Evolutionary conservation across 352 stramenopile species (phyloP).

Genomic region (Globisporangium camurandrum): DNA sequence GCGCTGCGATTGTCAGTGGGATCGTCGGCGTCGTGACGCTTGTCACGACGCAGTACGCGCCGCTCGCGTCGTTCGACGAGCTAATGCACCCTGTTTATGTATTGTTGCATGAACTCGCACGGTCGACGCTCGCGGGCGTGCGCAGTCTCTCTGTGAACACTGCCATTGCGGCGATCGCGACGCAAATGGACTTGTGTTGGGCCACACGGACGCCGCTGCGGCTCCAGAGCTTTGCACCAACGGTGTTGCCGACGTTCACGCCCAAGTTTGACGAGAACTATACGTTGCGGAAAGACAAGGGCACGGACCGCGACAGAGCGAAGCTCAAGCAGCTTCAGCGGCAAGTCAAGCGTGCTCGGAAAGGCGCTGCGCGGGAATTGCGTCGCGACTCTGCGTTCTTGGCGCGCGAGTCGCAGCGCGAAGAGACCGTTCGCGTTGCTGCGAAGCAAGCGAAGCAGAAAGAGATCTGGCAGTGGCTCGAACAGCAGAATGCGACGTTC

Average conservation of each 20-base stretch:
- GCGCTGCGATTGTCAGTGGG: conserved; percentile 34
- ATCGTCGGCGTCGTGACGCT: conserved; percentile 39
- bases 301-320: conserved; percentile 68
- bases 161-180: conserved; percentile 41
- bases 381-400: conserved; percentile 92
- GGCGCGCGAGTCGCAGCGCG: conserved; percentile 88
- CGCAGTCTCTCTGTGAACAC: conserved; percentile 29
- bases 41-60: conserved; percentile 45
- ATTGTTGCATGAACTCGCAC: conserved; percentile 56
- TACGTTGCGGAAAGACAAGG: conserved; percentile 89
- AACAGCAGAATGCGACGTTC: conserved; percentile 96
- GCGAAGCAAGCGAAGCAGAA: conserved; percentile 89
- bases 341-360: conserved; percentile 96
- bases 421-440: conserved; percentile 66
- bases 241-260: conserved; percentile 68
- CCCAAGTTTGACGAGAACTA: conserved; percentile 91
- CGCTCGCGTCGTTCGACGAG: conserved; percentile 65
- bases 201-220: conserved; percentile 44
- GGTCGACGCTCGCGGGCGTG: conserved; percentile 17
- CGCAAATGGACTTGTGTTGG: conserved; percentile 39
- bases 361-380: conserved; percentile 92
- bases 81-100: conserved; percentile 66
- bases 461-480: conserved; percentile 94
- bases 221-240: conserved; percentile 67
- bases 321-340: conserved; percentile 88